phyloP scores from a whole-genome alignment of 805 yeast species.

The Wickerhamiella azyma region DNA sequence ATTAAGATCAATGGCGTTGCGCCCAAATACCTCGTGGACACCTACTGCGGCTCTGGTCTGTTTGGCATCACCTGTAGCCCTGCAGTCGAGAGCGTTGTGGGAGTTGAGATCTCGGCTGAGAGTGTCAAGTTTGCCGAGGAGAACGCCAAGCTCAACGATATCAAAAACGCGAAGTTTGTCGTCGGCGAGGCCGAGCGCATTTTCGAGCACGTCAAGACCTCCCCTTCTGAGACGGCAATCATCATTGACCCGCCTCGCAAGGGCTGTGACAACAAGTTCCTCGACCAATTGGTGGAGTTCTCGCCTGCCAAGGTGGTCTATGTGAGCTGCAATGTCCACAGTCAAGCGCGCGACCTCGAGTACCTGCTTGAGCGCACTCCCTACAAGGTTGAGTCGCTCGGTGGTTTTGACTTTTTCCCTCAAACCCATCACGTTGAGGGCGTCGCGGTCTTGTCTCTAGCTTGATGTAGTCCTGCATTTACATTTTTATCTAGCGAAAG shows the following conservation, averaged over 20 bases:
- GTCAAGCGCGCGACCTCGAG: constrained; percentile 89
- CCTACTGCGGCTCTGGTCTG: constrained; percentile 92
- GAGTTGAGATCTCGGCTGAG: constrained; percentile 88
- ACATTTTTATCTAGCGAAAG: too few species aligned
- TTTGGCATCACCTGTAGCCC: constrained; percentile 77
- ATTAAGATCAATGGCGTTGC: constrained; percentile 32
- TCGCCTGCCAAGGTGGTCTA: constrained; percentile 82
- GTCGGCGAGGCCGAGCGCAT: constrained; percentile 88
- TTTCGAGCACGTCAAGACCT: constrained; percentile 51
- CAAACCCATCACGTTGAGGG: constrained; percentile 89
- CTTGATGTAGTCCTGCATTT: not conserved
- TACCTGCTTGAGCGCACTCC: constrained; percentile 52
- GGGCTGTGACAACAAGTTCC: constrained; percentile 83
- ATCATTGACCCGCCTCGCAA: constrained; percentile 95
- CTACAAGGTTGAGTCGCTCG: constrained; percentile 65
- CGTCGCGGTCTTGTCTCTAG: constrained; percentile 47
- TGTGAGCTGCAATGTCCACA: constrained; percentile 92
- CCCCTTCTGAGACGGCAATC: constrained; percentile 66
- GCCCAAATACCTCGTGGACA: constrained; percentile 70
- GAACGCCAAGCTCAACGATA: constrained; percentile 64
- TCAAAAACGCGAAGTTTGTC: constrained; percentile 68
- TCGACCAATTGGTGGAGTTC: constrained; percentile 73
- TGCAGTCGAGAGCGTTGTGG: constrained; percentile 73
- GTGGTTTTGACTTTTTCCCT: constrained; percentile 95
- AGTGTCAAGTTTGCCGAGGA: constrained; percentile 75